phyloP scores from a whole-genome alignment of 2,329 filamentous ascomycete species.

The Tolypocladium pustulatum region DNA sequence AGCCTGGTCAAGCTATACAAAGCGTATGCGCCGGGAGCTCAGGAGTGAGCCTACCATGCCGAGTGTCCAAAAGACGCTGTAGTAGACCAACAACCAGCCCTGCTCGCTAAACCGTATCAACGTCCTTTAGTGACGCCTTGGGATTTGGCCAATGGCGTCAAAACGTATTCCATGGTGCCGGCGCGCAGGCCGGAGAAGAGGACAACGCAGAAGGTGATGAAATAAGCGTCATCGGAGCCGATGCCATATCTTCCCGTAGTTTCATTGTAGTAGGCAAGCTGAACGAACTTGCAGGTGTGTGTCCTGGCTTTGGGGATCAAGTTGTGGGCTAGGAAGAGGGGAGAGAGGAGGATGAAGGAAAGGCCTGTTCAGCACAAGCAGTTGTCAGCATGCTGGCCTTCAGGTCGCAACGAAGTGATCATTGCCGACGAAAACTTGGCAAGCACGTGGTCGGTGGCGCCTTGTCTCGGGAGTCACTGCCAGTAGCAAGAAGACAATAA shows the following conservation, averaged over 20 bases:
- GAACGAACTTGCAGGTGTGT: conserved; percentile 80
- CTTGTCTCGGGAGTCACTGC: background rate
- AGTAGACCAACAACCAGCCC: conserved; percentile 83
- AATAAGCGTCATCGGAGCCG: conserved; percentile 69
- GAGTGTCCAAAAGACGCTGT: conserved; percentile 67
- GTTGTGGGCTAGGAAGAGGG: conserved; percentile 72
- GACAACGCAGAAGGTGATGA: conserved; percentile 69
- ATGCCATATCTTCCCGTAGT: conserved; percentile 59
- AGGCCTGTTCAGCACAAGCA: conserved; percentile 41
- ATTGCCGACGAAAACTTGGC: background rate
- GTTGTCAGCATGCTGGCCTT: background rate
- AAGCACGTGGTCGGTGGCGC: background rate
- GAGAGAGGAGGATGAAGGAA: conserved; percentile 73
- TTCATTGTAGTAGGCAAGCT: conserved; percentile 71
- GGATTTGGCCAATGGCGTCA: conserved; percentile 64
- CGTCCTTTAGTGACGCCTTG: conserved; percentile 71
- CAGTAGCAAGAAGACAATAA: background rate
- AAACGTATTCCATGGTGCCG: conserved; percentile 74
- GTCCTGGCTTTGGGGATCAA: conserved; percentile 71
- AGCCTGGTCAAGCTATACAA: background rate
- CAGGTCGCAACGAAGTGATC: background rate
- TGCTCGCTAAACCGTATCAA: conserved; percentile 85
- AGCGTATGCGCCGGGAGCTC: conserved; percentile 4
- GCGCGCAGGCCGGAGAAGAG: conserved; percentile 82
- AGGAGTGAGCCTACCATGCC: conserved; percentile 55